Evolutionary conservation across 768 basidiomycete genomes (phyloP).

Genomic region (Pleurotus salmoneostramineus): DNA sequence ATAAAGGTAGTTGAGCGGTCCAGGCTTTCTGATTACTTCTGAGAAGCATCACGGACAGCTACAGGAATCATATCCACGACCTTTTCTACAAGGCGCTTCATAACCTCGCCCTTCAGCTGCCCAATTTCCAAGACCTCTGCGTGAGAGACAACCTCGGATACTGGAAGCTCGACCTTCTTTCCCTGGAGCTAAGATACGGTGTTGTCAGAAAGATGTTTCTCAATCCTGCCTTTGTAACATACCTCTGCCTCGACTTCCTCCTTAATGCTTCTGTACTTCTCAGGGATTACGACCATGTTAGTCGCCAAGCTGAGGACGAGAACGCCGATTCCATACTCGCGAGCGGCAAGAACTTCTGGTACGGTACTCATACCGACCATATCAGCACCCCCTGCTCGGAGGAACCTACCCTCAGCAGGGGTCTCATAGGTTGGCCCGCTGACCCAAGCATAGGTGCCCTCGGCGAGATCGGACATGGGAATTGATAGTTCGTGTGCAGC

Average conservation of each 20-base stretch:
- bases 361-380: slow-evolving; percentile 96
- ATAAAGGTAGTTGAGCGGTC: no score
- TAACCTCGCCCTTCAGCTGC: slow-evolving; percentile 62
- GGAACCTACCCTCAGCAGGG: slow-evolving; percentile 78
- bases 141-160: slow-evolving; percentile 58
- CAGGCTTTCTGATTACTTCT: neutral
- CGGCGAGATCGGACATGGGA: slow-evolving; percentile 52
- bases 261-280: slow-evolving; percentile 60
- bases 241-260: slow-evolving; percentile 77
- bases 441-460: slow-evolving; percentile 90
- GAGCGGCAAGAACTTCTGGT: slow-evolving; percentile 81
- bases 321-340: slow-evolving; percentile 71
- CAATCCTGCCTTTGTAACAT: neutral
- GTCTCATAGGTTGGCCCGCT: slow-evolving; percentile 90
- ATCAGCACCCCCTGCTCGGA: slow-evolving; percentile 73
- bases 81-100: slow-evolving; percentile 66
- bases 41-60: neutral
- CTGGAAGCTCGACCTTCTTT: slow-evolving; percentile 35
- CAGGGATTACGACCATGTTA: slow-evolving; percentile 76
- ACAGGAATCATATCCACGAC: slow-evolving; percentile 39
- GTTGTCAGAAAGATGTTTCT: neutral
- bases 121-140: slow-evolving; percentile 74
- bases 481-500: slow-evolving; percentile 63
- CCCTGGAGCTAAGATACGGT: slow-evolving; percentile 52
- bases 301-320: slow-evolving; percentile 84